phyloP scores from a whole-genome alignment of 345 rosid species.

The Erysimum cheiranthoides region DNA sequence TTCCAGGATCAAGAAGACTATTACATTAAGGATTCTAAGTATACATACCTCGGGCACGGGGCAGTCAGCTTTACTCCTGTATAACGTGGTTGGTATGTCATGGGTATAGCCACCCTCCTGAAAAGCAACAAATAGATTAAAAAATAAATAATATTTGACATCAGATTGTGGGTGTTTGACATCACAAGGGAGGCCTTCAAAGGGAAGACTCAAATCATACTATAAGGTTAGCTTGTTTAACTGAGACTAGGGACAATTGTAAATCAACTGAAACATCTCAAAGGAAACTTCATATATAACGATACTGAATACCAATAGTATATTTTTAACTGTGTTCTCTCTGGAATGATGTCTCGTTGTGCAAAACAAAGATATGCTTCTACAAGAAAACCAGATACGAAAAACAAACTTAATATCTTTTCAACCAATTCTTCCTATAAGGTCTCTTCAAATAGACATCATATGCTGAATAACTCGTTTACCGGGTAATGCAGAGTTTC shows the following conservation, averaged over 20 bases:
- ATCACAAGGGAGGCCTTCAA: constrained; percentile 4
- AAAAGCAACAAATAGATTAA: constrained; percentile 13
- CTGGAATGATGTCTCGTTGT: neutral
- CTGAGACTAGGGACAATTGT: constrained; percentile 1
- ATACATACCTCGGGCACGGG: constrained; percentile 82
- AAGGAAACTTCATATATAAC: constrained; percentile 10
- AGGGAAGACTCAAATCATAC: neutral
- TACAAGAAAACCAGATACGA: neutral
- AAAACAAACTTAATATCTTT: neutral
- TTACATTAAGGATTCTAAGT: constrained; percentile 4
- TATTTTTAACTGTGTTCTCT: neutral
- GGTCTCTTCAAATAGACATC: neutral
- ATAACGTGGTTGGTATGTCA: constrained; percentile 98
- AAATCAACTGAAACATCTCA: neutral
- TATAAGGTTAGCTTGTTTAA: neutral
- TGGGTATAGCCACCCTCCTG: constrained; percentile 90
- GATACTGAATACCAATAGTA: neutral
- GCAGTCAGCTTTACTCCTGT: constrained; percentile 97
- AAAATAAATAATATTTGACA: neutral
- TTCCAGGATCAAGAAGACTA: constrained; percentile 36
- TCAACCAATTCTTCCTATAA: neutral
- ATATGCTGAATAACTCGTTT: neutral
- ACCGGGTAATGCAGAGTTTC: constrained; percentile 5
- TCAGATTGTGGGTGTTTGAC: neutral
- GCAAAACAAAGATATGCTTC: neutral